A percentile compares a stretch with the other conserved stretches of the same genome.
These are phyloP conservation scores for Ascosphaera pollenicola DNA, from an alignment of 2,329 filamentous ascomycete species.

Conservation along the genomic window DNA sequence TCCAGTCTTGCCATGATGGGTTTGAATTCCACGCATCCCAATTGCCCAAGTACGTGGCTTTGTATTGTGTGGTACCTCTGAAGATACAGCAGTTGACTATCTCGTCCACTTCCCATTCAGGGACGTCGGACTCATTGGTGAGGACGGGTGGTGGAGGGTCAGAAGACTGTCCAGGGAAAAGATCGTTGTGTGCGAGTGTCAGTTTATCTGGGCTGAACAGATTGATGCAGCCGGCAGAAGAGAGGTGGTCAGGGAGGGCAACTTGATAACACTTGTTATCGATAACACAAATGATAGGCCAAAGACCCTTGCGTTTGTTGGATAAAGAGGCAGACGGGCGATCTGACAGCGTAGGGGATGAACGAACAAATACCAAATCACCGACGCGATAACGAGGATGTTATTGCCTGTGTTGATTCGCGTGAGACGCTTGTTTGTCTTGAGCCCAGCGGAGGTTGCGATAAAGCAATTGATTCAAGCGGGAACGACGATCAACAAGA, in stretches of 20 bases:
- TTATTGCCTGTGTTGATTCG: background rate
- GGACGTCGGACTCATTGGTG: background rate
- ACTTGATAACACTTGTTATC: background rate
- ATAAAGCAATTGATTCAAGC: background rate
- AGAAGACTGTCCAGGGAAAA: background rate
- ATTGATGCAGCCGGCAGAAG: constrained; percentile 1
- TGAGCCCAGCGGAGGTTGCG: background rate
- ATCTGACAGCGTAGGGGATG: too few species aligned
- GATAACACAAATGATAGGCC: background rate
- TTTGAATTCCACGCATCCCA: too few species aligned
- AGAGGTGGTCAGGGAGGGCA: background rate
- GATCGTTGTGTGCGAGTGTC: background rate
- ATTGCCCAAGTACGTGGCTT: too few species aligned
- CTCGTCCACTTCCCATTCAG: background rate
- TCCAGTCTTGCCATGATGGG: too few species aligned
- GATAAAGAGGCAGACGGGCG: too few species aligned
- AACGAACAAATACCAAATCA: too few species aligned
- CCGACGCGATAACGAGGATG: background rate
- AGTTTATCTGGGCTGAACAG: too few species aligned
- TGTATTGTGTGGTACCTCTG: too few species aligned
- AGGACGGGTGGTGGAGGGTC: background rate
- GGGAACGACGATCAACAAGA: too few species aligned
- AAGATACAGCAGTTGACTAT: background rate
- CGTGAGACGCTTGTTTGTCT: background rate
- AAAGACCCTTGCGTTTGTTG: too few species aligned